A percentile compares a stretch with the other conserved stretches of the same genome.
phyloP scores from a whole-genome alignment of 768 basidiomycete genomes.

The Hygrophoropsis aurantiaca region DNA sequence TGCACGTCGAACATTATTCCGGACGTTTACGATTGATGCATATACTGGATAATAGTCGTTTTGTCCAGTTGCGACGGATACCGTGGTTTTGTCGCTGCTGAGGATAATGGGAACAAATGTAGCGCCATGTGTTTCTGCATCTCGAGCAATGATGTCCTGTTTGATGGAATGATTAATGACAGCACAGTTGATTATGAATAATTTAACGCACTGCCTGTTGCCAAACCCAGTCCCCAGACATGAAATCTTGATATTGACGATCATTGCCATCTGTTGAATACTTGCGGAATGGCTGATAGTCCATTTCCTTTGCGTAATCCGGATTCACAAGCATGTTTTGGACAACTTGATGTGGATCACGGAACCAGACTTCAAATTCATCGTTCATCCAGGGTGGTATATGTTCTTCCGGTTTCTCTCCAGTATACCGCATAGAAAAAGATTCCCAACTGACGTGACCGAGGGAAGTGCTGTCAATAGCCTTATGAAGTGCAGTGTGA shows the following conservation, averaged over 20 bases:
- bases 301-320: conserved; percentile 16
- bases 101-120: conserved; percentile 11
- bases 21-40: conserved; percentile 8
- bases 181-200: too few species aligned
- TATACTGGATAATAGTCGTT: conserved; percentile 11
- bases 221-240: conserved; percentile 31
- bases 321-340: conserved; percentile 22
- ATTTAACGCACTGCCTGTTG: conserved; percentile 16
- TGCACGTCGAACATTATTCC: conserved; percentile 4
- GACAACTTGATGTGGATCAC: conserved; percentile 13
- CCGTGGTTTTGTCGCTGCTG: conserved; percentile 11
- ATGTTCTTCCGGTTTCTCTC: conserved; percentile 10
- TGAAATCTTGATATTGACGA: conserved; percentile 12
- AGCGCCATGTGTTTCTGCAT: conserved; percentile 6
- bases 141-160: conserved; percentile 11
- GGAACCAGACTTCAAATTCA: conserved; percentile 28
- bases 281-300: conserved; percentile 15
- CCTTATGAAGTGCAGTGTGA: conserved; percentile 17
- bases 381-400: conserved; percentile 25
- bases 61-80: conserved; percentile 11
- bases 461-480: conserved; percentile 24
- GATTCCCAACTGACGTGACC: conserved; percentile 30
- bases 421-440: conserved; percentile 15
- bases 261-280: conserved; percentile 6
- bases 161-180: too few species aligned